Conservation (phyloP, 805 yeast species). For the Yarrowia phangngaensis region DNA sequence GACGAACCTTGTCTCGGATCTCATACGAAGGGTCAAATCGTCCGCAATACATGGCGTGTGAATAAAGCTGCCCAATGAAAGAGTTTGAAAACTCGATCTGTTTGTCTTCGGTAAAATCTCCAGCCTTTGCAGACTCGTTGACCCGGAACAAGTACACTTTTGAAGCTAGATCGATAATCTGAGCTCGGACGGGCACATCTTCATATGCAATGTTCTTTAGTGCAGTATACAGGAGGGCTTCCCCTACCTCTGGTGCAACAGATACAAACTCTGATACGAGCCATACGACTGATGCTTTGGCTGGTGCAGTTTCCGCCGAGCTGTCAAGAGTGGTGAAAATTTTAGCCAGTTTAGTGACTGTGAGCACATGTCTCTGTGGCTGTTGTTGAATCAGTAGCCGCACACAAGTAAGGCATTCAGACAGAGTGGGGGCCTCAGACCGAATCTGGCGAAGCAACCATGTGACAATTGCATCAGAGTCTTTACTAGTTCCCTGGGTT, state of each 20-base stretch:
- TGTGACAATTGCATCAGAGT: conserved; percentile 44
- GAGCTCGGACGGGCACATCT: conserved; percentile 57
- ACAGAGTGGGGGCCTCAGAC: conserved; percentile 38
- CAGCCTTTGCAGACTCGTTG: conserved; percentile 37
- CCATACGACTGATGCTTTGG: conserved; percentile 86
- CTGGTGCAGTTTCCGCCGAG: conserved; percentile 39
- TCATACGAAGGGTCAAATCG: conserved; percentile 73
- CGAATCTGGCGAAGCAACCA: conserved; percentile 59
- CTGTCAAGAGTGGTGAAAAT: conserved; percentile 31
- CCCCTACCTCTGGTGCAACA: conserved; percentile 50
- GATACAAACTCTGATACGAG: conserved; percentile 75
- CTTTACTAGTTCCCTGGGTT: conserved; percentile 35
- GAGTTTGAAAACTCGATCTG: conserved; percentile 25
- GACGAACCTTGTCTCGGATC: conserved; percentile 79
- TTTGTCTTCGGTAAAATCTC: conserved; percentile 21
- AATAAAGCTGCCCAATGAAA: conserved; percentile 45
- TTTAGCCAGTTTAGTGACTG: conserved; percentile 51
- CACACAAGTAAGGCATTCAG: conserved; percentile 68
- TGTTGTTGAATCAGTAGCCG: conserved; percentile 66
- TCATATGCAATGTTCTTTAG: conserved; percentile 54
- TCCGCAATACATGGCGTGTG: conserved; percentile 57
- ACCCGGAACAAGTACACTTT: conserved; percentile 61
- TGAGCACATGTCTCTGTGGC: conserved; percentile 50
- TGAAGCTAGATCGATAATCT: conserved; percentile 67
- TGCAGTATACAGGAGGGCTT: conserved; percentile 67